Base-by-base conservation (phyloP, 75 land plant genomes). In the Picea sitchensis region DNA sequence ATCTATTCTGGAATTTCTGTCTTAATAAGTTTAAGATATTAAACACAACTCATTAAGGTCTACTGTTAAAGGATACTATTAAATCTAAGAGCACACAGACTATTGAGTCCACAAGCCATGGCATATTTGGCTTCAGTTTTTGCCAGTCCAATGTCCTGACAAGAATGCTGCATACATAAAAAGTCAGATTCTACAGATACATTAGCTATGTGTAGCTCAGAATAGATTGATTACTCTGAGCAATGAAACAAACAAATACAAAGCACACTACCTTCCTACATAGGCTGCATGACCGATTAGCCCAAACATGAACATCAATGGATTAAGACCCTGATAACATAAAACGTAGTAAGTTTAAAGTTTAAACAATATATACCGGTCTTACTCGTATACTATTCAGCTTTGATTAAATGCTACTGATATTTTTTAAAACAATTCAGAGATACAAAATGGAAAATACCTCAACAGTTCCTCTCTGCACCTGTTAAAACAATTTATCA, bases 71-170 rank as follows among this genome's bases (percentile, higher is more conserved):
- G 91, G 91, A 93, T 93, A 95, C 98, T 62, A 95, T 91, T 68
- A 79, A 58, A 75, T 95, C 95, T 20, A 95, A 86, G 11, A 88
- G 75, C 18, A 91, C 91, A 83, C 98, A 93, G 14, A 82, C 95
- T 61, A 31, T 89, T 17, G 95, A 96, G 81, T 95, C 98, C 73
- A 93, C 89, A n/a, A 95, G 83, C 98, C 98, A 95, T 58, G 98
- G 98, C 67, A 95, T 32, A 74, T 95, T 95, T 32, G 94, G 87
- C 84, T 76, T 83, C 73, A 95, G 57, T 26, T 71, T 83, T 13
- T 77, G 59, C 98, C 93, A 93, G 9, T 86, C 90, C 36, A 82
- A 20, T 69, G 87, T 92, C 47, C 81, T 84, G 9, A 95, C 90
- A 13, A 95, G 82, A 26, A 95, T 95, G 77, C 95, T 95, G 91